These are phyloP conservation scores for Diplogelasinospora grovesii DNA, from an alignment of 495 filamentous ascomycete genomes.

Conservation along the genomic window DNA sequence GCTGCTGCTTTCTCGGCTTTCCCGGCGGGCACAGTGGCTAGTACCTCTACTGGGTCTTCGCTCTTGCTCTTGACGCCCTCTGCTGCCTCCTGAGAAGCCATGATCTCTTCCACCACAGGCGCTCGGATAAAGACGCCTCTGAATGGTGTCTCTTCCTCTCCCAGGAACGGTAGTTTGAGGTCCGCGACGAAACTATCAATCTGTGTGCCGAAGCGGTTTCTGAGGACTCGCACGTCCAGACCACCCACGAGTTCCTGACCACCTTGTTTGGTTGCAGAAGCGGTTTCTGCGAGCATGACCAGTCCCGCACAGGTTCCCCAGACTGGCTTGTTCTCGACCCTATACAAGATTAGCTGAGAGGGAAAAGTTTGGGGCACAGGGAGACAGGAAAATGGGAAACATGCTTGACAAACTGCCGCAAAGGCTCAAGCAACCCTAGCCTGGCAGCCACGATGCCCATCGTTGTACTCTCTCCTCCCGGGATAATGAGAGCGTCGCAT, in stretches of 20 bases:
- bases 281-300: constrained; percentile 83
- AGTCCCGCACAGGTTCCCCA: constrained; percentile 97
- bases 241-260: constrained; percentile 93
- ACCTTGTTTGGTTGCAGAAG: constrained; percentile 80
- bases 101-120: constrained; percentile 80
- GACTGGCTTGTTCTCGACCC: constrained; percentile 67
- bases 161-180: constrained; percentile 68
- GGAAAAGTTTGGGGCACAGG: background rate
- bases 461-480: constrained; percentile 91
- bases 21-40: too few relatives aligned
- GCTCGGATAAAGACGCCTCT: constrained; percentile 88
- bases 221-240: constrained; percentile 80
- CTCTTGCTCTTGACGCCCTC: constrained; percentile 30
- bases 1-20: too few relatives aligned
- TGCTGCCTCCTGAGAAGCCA: constrained; percentile 46
- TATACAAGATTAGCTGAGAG: constrained; percentile 8
- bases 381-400: constrained; percentile 16
- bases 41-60: constrained; percentile 45
- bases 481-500: constrained; percentile 83
- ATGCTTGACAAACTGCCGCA: constrained; percentile 92
- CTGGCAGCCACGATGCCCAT: constrained; percentile 83
- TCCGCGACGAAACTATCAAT: constrained; percentile 84
- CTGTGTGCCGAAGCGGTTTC: constrained; percentile 96
- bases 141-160: constrained; percentile 45
- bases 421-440: constrained; percentile 71